Conservation (phyloP, 768 basidiomycete genomes). For the Rhodotorula toruloides region DNA sequence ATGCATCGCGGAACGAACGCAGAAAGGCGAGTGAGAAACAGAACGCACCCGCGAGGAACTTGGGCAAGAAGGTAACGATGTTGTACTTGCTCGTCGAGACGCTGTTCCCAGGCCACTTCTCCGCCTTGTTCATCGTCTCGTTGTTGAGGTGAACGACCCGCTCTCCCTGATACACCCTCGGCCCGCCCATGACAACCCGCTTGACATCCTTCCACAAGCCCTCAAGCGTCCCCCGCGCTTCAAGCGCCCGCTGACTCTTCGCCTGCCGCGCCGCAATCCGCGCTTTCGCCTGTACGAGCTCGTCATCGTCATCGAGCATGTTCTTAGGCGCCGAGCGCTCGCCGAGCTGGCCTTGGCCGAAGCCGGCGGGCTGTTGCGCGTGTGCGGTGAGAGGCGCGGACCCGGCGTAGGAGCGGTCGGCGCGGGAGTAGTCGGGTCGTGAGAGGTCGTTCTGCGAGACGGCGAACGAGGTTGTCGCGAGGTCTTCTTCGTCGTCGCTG, state of each 20-base stretch:
- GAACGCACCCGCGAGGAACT: conserved; percentile 78
- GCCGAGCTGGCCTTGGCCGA: conserved; percentile 11
- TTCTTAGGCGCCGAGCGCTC: conserved; percentile 7
- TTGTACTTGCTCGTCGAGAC: conserved; percentile 97
- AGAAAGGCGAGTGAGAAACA: not conserved
- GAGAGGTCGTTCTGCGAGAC: conserved; percentile 5
- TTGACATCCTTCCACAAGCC: conserved; percentile 6
- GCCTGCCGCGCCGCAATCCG: conserved; percentile 29
- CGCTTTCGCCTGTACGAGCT: conserved; percentile 28
- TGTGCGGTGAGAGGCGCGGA: conserved; percentile 13
- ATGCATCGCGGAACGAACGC: too few species aligned
- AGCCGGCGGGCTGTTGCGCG: conserved; percentile 30
- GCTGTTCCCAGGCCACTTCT: conserved; percentile 69
- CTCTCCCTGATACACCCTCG: conserved; percentile 55
- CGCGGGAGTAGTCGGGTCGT: conserved; percentile 5
- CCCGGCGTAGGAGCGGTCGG: conserved; percentile 9
- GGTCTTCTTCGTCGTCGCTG: conserved; percentile 35
- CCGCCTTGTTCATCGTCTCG: conserved; percentile 55
- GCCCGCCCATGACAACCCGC: conserved; percentile 13
- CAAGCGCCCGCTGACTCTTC: conserved; percentile 4
- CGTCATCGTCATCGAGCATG: conserved; percentile 38
- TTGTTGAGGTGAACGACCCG: conserved; percentile 80
- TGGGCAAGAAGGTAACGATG: conserved; percentile 74
- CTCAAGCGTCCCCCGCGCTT: not conserved
- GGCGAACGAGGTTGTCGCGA: conserved; percentile 1